These are phyloP conservation scores for Scytalidium sp. DNA, from an alignment of 2,329 filamentous ascomycete species.

Conservation along the genomic window DNA sequence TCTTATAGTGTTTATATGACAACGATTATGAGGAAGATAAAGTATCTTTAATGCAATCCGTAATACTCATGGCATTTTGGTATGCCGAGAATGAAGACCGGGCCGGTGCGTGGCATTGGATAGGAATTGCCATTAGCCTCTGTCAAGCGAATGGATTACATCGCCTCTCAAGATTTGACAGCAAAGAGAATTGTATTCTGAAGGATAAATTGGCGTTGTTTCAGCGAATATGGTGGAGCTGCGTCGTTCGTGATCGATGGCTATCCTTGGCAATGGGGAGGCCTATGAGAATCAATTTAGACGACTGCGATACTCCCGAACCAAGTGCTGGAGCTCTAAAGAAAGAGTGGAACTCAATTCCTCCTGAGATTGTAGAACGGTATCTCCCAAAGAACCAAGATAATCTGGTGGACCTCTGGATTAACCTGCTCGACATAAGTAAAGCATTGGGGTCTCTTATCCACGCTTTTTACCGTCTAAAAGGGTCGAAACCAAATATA, in stretches of 20 bases:
- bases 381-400: too few relatives aligned
- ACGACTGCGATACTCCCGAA: constrained; percentile 31
- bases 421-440: too few relatives aligned
- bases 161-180: constrained; percentile 18
- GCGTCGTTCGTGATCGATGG: constrained; percentile 37
- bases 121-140: constrained; percentile 38
- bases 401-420: too few relatives aligned
- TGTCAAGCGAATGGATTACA: constrained; percentile 42
- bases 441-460: too few relatives aligned
- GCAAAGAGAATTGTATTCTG: too few relatives aligned
- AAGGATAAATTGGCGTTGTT: constrained; percentile 29
- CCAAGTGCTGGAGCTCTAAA: too few relatives aligned
- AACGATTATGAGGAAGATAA: constrained; percentile 35
- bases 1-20: constrained; percentile 21
- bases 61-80: constrained; percentile 39
- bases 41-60: constrained; percentile 36
- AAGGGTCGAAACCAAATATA: too few relatives aligned
- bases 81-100: constrained; percentile 37
- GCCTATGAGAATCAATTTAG: constrained; percentile 34
- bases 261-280: constrained; percentile 35
- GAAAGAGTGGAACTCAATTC: too few relatives aligned
- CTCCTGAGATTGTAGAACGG: too few relatives aligned
- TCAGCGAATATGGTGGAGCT: constrained; percentile 38
- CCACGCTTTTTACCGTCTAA: too few relatives aligned
- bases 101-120: constrained; percentile 42